Percentiles rank a stretch among this genome's conserved stretches.
These are phyloP conservation scores for Cicer pinnatifidum DNA, from an alignment of 306 rosid genomes.

Conservation along the genomic window DNA sequence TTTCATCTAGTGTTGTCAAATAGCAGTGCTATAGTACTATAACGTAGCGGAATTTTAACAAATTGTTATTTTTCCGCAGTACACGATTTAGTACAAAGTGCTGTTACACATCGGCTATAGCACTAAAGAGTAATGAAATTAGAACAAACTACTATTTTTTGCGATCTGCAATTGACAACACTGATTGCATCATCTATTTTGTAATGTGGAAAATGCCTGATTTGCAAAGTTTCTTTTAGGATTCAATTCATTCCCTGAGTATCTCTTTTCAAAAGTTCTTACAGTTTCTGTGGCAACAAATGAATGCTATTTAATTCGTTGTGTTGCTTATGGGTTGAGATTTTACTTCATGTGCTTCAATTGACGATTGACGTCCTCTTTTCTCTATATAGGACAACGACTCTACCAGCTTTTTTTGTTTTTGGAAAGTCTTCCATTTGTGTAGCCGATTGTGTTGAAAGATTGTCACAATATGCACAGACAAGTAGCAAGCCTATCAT, in stretches of 20 bases:
- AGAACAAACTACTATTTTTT: too few species aligned
- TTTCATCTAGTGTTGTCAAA: background rate
- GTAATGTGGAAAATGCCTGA: slow-evolving; percentile 15
- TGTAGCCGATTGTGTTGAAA: slow-evolving; percentile 56
- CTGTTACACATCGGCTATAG: too few species aligned
- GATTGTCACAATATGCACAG: slow-evolving; percentile 49
- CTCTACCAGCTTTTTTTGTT: slow-evolving; percentile 75
- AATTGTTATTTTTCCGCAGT: too few species aligned
- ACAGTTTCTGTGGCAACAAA: background rate
- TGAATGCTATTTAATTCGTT: slow-evolving; percentile 27
- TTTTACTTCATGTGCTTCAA: slow-evolving; percentile 19
- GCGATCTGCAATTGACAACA: too few species aligned
- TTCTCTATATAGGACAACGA: slow-evolving; percentile 68
- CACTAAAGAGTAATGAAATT: too few species aligned
- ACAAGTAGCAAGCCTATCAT: slow-evolving; percentile 58
- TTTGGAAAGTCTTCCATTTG: slow-evolving; percentile 76
- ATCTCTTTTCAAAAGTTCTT: background rate
- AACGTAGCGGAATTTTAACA: too few species aligned
- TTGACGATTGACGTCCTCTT: slow-evolving; percentile 35
- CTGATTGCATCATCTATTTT: background rate
- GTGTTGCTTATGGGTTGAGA: slow-evolving; percentile 31
- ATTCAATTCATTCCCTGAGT: slow-evolving; percentile 16
- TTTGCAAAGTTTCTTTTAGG: slow-evolving; percentile 23
- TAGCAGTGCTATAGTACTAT: too few species aligned
- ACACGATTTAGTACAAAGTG: too few species aligned